Percentiles rank a stretch among this genome's conserved stretches.
These are phyloP conservation scores for Colletotrichum echinochloae DNA, from an alignment of 2,329 filamentous ascomycete genomes.

Conservation along the genomic window DNA sequence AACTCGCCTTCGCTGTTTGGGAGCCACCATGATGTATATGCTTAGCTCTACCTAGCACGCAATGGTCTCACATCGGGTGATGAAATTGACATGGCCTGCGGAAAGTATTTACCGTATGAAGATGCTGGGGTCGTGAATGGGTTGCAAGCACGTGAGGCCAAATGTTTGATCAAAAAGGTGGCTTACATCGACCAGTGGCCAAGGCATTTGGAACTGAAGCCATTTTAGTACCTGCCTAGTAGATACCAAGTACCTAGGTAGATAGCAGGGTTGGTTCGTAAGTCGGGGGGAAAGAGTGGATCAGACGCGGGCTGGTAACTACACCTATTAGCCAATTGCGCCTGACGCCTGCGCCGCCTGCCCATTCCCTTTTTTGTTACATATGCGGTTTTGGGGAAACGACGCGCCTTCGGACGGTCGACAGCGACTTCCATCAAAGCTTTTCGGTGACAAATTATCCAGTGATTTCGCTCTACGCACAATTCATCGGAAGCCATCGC, in stretches of 20 bases:
- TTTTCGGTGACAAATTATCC: constrained; percentile 16
- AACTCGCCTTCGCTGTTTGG: not conserved
- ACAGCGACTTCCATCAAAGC: constrained; percentile 42
- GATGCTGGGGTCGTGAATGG: not conserved
- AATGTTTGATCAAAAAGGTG: not conserved
- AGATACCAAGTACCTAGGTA: not conserved
- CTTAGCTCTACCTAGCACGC: not conserved
- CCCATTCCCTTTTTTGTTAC: constrained; percentile 20
- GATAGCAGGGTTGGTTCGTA: not conserved
- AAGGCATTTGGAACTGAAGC: not conserved
- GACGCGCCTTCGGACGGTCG: constrained; percentile 12
- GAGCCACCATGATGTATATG: not conserved
- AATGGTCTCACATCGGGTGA: not conserved
- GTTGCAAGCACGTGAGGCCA: not conserved
- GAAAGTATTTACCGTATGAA: not conserved
- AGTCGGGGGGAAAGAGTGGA: not conserved
- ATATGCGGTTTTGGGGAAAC: constrained; percentile 20
- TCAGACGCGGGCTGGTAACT: not conserved
- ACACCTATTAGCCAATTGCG: constrained; percentile 2
- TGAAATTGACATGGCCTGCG: not conserved
- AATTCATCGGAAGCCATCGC: constrained; percentile 8
- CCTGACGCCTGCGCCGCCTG: constrained; percentile 11
- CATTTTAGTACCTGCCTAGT: too few relatives aligned
- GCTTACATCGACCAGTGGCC: not conserved
- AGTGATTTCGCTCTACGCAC: not conserved